A percentile compares a stretch with the other conserved stretches of the same genome.
phyloP scores from a whole-genome alignment of 2,329 filamentous ascomycete species.

The Exophiala phaeomuriformis region DNA sequence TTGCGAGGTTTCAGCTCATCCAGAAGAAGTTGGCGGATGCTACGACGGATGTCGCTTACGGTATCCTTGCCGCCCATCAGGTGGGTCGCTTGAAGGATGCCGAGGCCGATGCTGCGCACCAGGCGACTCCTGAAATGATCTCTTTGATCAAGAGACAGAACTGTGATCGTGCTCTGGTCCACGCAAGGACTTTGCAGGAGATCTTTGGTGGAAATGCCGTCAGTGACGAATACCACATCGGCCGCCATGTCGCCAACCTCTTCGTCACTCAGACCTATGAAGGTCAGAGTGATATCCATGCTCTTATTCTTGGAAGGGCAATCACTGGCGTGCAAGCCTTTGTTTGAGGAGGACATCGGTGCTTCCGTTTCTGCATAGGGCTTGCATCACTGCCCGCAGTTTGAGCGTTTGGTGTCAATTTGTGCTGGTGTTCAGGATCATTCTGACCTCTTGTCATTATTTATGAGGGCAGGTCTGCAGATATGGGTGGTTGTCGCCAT shows the following conservation, averaged over 20 bases:
- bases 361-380: too few relatives aligned
- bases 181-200: constrained; percentile 80
- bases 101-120: constrained; percentile 53
- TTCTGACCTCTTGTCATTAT: too few relatives aligned
- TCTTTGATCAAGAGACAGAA: constrained; percentile 95
- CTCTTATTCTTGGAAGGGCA: constrained; percentile 59
- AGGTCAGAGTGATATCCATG: constrained; percentile 95
- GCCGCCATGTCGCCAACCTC: constrained; percentile 86
- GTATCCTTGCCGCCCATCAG: constrained; percentile 77
- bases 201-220: constrained; percentile 97
- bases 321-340: constrained; percentile 74
- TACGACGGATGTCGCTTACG: constrained; percentile 80
- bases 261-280: constrained; percentile 98
- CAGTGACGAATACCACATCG: constrained; percentile 93
- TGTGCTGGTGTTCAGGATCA: too few relatives aligned
- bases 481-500: not conserved
- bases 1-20: constrained; percentile 91
- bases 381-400: not conserved
- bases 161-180: constrained; percentile 77
- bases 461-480: not conserved
- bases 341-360: constrained; percentile 14
- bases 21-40: constrained; percentile 98
- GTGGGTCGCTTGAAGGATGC: constrained; percentile 82
- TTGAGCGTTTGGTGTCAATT: not conserved
- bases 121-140: constrained; percentile 85